Evolutionary conservation across 1,284 basidiomycete genomes (phyloP).

Genomic region (Rhodotorula sp.): DNA sequence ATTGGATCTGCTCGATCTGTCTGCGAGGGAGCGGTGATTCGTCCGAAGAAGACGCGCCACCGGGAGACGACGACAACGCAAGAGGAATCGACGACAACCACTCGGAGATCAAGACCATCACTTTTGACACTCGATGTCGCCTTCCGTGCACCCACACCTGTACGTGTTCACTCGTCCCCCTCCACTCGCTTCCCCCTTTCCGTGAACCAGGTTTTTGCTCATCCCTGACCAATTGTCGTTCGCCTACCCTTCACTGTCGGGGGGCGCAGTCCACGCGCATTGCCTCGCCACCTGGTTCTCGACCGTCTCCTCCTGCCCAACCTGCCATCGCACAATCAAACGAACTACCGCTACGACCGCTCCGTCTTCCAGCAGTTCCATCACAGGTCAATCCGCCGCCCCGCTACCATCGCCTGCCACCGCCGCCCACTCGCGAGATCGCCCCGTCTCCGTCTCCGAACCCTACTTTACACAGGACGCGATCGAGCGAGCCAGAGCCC

Average conservation of each 20-base stretch:
- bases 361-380: not conserved
- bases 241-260: not conserved
- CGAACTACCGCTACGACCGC: not conserved
- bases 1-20: slow-evolving; percentile 11
- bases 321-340: slow-evolving; percentile 12
- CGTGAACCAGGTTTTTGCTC: too few species aligned
- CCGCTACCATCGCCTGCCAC: not conserved
- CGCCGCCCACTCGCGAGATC: not conserved
- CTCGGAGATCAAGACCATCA: not conserved
- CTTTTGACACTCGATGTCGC: not conserved
- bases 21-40: slow-evolving; percentile 5
- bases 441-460: not conserved
- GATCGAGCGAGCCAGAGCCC: not conserved
- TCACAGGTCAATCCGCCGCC: too few species aligned
- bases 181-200: not conserved
- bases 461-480: not conserved
- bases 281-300: slow-evolving; percentile 16
- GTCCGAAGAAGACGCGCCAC: not conserved
- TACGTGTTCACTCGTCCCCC: not conserved
- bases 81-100: not conserved
- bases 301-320: slow-evolving; percentile 14
- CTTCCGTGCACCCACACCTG: slow-evolving; percentile 9
- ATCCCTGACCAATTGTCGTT: not conserved
- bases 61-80: not conserved
- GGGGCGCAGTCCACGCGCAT: slow-evolving; percentile 14